Percentiles rank a stretch among this genome's conserved stretches.
Evolutionary conservation across 2,329 filamentous ascomycete genomes (phyloP).

Genomic region (Tolypocladium cylindrosporum): DNA sequence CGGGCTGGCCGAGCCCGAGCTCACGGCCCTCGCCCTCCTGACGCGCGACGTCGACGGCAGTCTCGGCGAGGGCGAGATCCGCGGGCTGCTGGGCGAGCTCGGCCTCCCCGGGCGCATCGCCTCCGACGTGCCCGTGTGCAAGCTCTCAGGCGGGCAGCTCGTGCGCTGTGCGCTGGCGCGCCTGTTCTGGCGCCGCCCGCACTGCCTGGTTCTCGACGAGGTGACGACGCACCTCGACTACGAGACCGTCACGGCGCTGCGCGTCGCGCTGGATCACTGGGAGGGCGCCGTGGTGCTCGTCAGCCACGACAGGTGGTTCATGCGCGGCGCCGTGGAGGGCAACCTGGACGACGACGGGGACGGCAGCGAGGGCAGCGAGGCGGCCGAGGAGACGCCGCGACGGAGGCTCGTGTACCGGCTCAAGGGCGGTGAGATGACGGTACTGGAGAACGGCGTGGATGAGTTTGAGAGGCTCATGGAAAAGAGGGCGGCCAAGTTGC

Average conservation of each 20-base stretch:
- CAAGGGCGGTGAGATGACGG: constrained; percentile 43
- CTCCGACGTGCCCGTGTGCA: constrained; percentile 62
- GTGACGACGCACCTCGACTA: constrained; percentile 81
- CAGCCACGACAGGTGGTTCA: constrained; percentile 75
- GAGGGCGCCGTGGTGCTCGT: constrained; percentile 68
- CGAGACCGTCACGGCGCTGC: constrained; percentile 65
- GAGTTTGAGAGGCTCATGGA: constrained; percentile 56
- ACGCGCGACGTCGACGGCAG: constrained; percentile 39
- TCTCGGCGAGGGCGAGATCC: constrained; percentile 56
- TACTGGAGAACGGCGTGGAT: constrained; percentile 49
- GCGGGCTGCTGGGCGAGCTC: constrained; percentile 56
- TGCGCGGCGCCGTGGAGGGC: constrained; percentile 54
- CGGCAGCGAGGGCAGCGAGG: constrained; percentile 22
- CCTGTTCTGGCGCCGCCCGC: constrained; percentile 58
- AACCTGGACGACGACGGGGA: constrained; percentile 26
- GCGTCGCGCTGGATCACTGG: constrained; percentile 56
- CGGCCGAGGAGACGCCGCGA: constrained; percentile 32
- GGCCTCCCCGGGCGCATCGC: constrained; percentile 61
- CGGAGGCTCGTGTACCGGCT: constrained; percentile 51
- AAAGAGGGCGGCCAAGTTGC: constrained; percentile 41
- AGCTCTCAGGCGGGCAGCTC: constrained; percentile 71
- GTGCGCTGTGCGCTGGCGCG: constrained; percentile 56
- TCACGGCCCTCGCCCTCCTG: constrained; percentile 59
- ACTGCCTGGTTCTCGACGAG: constrained; percentile 68
- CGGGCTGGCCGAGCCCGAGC: constrained; percentile 33